Conservation (phyloP, 495 filamentous ascomycete genomes). For the Chaetomium fimeti region DNA sequence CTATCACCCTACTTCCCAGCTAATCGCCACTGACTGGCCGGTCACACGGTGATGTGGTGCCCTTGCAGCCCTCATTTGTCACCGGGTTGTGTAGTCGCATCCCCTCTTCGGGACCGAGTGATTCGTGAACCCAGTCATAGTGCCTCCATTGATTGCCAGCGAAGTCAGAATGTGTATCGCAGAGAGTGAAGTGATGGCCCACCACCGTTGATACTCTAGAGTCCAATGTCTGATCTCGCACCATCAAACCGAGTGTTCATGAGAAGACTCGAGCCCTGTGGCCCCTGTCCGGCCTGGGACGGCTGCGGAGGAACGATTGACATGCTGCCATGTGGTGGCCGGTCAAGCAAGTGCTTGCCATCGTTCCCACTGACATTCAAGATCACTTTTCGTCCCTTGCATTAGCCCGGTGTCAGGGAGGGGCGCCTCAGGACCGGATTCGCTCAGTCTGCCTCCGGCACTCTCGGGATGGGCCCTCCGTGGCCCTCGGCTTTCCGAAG, state of each 20-base stretch:
- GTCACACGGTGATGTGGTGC: neutral
- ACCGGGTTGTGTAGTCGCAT: neutral
- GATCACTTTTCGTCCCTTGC: constrained; percentile 24
- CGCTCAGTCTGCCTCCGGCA: neutral
- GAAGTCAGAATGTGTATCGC: neutral
- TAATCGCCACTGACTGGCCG: neutral
- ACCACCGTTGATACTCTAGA: neutral
- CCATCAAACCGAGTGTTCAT: neutral
- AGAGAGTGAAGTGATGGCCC: neutral
- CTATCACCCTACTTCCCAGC: no score
- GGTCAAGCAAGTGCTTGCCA: neutral
- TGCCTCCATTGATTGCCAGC: no score
- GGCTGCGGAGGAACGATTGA: neutral
- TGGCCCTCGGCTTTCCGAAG: constrained; percentile 8
- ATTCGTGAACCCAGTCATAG: no score
- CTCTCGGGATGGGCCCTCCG: constrained; percentile 15
- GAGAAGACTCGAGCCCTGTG: no score
- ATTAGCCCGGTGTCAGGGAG: constrained; percentile 20
- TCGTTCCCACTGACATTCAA: constrained; percentile 8
- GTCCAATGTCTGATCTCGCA: neutral
- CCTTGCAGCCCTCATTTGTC: neutral
- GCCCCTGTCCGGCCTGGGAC: neutral
- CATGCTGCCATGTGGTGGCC: constrained; percentile 10
- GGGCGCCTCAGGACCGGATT: constrained; percentile 15
- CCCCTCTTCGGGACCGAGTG: neutral